Base-by-base conservation (phyloP, 1,284 basidiomycete genomes). In the Moesziomyces globuligerus region DNA sequence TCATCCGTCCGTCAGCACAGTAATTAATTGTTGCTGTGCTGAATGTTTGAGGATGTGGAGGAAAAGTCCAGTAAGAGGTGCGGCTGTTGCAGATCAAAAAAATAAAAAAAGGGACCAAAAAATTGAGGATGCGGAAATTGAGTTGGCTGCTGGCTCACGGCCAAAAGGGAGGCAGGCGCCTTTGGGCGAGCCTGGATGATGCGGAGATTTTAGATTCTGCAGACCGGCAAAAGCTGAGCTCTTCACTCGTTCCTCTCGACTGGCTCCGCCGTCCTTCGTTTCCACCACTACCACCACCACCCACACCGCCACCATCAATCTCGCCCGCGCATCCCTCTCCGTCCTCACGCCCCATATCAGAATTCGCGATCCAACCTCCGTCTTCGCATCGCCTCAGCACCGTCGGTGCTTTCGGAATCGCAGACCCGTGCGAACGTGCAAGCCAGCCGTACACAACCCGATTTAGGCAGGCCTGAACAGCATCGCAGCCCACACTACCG, bases 41-140 rank as follows among this genome's bases (percentile, higher is more conserved):
- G n/a, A n/a, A n/a, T n/a, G n/a, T n/a, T n/a, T n/a, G n/a, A n/a
- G n/a, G 10, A 55, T 48, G 39, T 48, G 44, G 45, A 49, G 47
- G 29, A 44, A 9, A n/a, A n/a, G n/a, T n/a, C n/a, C n/a, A n/a
- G n/a, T n/a, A n/a, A n/a, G n/a, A n/a, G n/a, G n/a, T n/a, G n/a
- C n/a, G n/a, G n/a, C n/a, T n/a, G n/a, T n/a, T n/a, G n/a, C n/a
- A n/a, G n/a, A n/a, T n/a, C n/a, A 40, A 37, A 44, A 53, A 40
- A 39, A 52, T 28, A 51, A 36, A 41, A 28, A 40, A 46, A 47
- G 18, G 11, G 13, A 18, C 20, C 18, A 26, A 38, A 44, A 50
- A 50, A 34, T 3, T 8, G 18, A 2, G 20, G 32, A 15, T 23
- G 15, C 23, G 36, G 20, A 26, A 43, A 24, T 24, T 24, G 11